Percentiles rank a stretch among this genome's conserved stretches.
Conservation (phyloP, 129 eudicot genomes). For the Cynara cardunculus region DNA sequence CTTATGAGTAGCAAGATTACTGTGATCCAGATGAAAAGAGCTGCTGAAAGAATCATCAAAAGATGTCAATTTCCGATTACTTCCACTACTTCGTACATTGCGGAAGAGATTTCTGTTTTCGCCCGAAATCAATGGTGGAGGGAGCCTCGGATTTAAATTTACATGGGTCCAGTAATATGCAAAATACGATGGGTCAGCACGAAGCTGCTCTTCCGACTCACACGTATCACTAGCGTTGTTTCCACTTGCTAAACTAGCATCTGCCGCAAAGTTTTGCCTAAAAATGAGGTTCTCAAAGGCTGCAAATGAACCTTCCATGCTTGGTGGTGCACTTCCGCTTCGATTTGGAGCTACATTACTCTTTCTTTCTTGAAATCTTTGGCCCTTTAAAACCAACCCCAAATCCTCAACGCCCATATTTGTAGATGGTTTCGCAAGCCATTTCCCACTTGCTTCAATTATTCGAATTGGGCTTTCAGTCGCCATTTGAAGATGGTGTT, state of each 20-base stretch:
- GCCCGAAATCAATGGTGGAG: constrained; percentile 35
- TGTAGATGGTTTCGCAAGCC: constrained; percentile 45
- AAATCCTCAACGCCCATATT: constrained; percentile 51
- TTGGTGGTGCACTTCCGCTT: constrained; percentile 87
- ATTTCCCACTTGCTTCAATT: constrained; percentile 38
- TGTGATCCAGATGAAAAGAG: constrained; percentile 26
- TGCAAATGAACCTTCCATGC: constrained; percentile 73
- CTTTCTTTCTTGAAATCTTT: constrained; percentile 34
- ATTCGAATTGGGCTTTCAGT: constrained; percentile 71
- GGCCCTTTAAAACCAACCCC: constrained; percentile 43
- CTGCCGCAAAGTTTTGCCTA: constrained; percentile 20
- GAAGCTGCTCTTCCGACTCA: constrained; percentile 36
- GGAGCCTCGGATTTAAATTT: constrained; percentile 36
- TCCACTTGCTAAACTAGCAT: constrained; percentile 7
- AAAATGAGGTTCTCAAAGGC: constrained; percentile 53
- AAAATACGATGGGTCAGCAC: constrained; percentile 42
- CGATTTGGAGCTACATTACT: constrained; percentile 40
- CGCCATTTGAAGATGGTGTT: constrained; percentile 40
- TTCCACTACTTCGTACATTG: constrained; percentile 24
- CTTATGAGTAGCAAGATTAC: constrained; percentile 53
- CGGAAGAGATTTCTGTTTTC: constrained; percentile 27
- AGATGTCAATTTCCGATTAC: constrained; percentile 31
- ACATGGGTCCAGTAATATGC: constrained; percentile 34
- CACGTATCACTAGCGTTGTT: neutral
- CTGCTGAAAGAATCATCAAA: constrained; percentile 36